Conservation (phyloP, 2,329 filamentous ascomycete species). For the Fusarium gaditjirri region DNA sequence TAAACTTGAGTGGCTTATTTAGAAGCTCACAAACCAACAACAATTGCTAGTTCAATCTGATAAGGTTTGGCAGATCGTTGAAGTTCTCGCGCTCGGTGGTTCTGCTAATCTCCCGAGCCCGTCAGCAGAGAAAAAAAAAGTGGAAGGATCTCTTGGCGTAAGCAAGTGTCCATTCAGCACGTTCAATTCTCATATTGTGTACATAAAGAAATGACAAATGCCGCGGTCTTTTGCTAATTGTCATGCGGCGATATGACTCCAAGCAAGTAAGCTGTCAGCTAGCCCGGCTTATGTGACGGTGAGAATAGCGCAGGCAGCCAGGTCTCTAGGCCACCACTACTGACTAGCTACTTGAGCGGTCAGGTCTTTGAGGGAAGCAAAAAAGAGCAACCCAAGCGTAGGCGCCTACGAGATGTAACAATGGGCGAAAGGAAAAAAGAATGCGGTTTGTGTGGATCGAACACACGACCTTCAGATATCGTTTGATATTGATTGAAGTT, state of each 20-base stretch:
- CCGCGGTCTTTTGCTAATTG: background rate
- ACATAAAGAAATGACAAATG: background rate
- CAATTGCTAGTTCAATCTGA: background rate
- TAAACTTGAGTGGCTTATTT: background rate
- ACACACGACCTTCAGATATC: slow-evolving; percentile 34
- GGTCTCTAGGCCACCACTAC: fast-evolving
- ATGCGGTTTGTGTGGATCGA: slow-evolving; percentile 33
- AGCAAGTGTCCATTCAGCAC: background rate
- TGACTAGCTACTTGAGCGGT: fast-evolving
- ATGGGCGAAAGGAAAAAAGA: fast-evolving
- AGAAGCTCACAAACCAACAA: background rate
- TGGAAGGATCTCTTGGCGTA: background rate
- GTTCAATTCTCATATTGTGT: background rate
- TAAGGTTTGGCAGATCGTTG: background rate
- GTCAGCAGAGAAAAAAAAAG: background rate
- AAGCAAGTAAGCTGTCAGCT: background rate
- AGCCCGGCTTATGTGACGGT: background rate
- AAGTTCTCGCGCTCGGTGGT: background rate
- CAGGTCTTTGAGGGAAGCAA: background rate
- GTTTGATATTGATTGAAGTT: slow-evolving; percentile 21
- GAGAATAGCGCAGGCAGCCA: background rate
- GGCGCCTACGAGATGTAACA: fast-evolving
- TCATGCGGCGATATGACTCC: background rate
- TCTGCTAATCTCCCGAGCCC: background rate
- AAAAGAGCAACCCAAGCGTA: background rate